Base-by-base conservation (phyloP, 2,329 filamentous ascomycete species). In the Ophidiomyces ophidiicola region DNA sequence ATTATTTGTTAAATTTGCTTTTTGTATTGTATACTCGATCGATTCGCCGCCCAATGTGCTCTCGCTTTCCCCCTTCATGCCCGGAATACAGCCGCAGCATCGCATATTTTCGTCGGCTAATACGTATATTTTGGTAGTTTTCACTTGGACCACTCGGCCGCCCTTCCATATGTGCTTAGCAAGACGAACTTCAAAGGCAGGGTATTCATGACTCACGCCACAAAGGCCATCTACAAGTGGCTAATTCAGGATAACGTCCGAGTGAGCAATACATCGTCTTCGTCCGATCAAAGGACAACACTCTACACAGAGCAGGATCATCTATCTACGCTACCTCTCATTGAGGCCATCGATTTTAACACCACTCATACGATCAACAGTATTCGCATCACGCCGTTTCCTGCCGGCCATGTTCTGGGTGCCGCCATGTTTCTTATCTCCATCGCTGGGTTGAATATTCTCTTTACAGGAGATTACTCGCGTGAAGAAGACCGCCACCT, bases 141-240 rank as follows among this genome's bases (percentile, higher is more conserved):
- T 58, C 90, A 98, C 61, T 73, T 96, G 58, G 90, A 98, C 57
- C 90, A 98, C 67, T 90, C 90, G n/a, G 88, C 88, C 11, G 94
- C 88, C n/a, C 69, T 98, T 32, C 90, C 90, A 31, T 98, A 96
- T 59, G 90, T 98, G 44, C 74, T 98, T 48, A 83, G 88, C 48
- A 98, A 98, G 67, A 96, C 90, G 25, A 94, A 94, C 61, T 98
- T 98, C 68, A 81, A 82, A 48, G 90, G 90, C 34, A 78, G 87
- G 15, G 88, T 96, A 45, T 96, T 94, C 67, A 98, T 96, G 88
- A 98, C 90, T 36, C 90, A 98, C 67, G 86, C 90, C 1, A 98
- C 90, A 32, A 96, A 98, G 62, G 90, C 90, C 52, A 98, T 98
- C 58, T 98, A 98, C 73, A 96, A 96, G 65, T 96, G 90, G 88